Conservation (phyloP, 2,329 filamentous ascomycete genomes). For the Claviceps cyperi region DNA sequence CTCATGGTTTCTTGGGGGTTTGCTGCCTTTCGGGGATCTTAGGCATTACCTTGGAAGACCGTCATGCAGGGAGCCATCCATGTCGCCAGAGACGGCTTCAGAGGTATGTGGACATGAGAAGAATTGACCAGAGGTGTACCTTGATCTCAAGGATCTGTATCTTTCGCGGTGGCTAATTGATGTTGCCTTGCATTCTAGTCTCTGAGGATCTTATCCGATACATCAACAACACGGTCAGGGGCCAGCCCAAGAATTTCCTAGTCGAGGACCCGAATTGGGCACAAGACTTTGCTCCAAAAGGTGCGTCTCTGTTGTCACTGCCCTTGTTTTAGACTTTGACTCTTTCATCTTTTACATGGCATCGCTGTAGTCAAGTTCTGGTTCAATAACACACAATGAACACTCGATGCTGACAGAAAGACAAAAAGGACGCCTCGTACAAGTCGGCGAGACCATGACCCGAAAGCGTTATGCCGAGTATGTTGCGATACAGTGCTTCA, state of each 20-base stretch:
- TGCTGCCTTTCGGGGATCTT: not conserved
- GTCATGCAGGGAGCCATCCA: slow-evolving; percentile 62
- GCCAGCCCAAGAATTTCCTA: slow-evolving; percentile 43
- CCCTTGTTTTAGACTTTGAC: too few species aligned
- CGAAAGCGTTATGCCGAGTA: slow-evolving; percentile 59
- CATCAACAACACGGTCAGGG: slow-evolving; percentile 39
- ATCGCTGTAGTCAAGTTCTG: not conserved
- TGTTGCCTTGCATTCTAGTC: slow-evolving; percentile 24
- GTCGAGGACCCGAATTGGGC: slow-evolving; percentile 67
- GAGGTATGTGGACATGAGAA: slow-evolving; percentile 15
- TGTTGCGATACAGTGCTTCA: slow-evolving; percentile 7
- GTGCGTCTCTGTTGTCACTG: slow-evolving; percentile 11
- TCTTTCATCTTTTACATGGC: not conserved
- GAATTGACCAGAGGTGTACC: not conserved
- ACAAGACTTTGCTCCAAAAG: slow-evolving; percentile 76
- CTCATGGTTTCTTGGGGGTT: not conserved
- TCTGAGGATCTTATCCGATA: slow-evolving; percentile 61
- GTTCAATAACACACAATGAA: not conserved
- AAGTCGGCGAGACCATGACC: slow-evolving; percentile 64
- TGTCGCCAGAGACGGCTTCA: slow-evolving; percentile 61
- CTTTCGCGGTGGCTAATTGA: not conserved
- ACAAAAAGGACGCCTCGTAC: slow-evolving; percentile 42
- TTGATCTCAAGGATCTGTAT: too few species aligned
- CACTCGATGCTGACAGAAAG: slow-evolving; percentile 1
- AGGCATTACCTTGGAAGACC: slow-evolving; percentile 50